Percentiles rank a stretch among this genome's conserved stretches.
phyloP scores from a whole-genome alignment of 164 flowering plant genomes.

The Santalum album region DNA sequence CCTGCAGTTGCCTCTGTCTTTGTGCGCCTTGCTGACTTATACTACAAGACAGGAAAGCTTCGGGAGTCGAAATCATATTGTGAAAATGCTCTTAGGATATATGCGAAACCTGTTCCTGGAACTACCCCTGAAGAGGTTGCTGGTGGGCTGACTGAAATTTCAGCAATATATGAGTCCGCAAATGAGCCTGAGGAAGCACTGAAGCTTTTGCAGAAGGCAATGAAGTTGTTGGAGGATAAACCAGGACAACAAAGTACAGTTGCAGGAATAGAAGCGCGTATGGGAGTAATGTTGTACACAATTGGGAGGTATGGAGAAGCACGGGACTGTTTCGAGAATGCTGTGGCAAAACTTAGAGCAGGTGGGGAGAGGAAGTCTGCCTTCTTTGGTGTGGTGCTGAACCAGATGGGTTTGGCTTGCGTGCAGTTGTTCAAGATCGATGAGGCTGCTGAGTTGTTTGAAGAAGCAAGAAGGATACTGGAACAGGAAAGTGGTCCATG shows the following conservation, averaged over 20 bases:
- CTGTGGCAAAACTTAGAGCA: constrained; percentile 74
- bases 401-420: constrained; percentile 95
- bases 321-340: constrained; percentile 64
- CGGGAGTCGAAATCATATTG: no score
- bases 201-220: constrained; percentile 81
- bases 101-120: no score
- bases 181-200: constrained; percentile 92
- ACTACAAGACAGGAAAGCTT: no score
- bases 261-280: constrained; percentile 94
- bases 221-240: constrained; percentile 79
- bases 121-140: constrained; percentile 37
- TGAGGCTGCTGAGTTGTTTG: constrained; percentile 88
- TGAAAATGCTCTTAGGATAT: no score
- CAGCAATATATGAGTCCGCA: constrained; percentile 82
- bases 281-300: constrained; percentile 90
- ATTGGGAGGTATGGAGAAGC: constrained; percentile 79
- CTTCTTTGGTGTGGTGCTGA: constrained; percentile 87
- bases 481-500: constrained; percentile 86
- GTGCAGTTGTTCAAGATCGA: constrained; percentile 88
- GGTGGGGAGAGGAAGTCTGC: constrained; percentile 93
- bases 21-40: no score
- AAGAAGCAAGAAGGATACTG: constrained; percentile 76
- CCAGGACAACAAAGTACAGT: constrained; percentile 85
- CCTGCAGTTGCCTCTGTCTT: no score
- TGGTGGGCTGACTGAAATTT: constrained; percentile 77